These are phyloP conservation scores for Ormosia semicastrata DNA, from an alignment of 306 rosid genomes.

Conservation along the genomic window DNA sequence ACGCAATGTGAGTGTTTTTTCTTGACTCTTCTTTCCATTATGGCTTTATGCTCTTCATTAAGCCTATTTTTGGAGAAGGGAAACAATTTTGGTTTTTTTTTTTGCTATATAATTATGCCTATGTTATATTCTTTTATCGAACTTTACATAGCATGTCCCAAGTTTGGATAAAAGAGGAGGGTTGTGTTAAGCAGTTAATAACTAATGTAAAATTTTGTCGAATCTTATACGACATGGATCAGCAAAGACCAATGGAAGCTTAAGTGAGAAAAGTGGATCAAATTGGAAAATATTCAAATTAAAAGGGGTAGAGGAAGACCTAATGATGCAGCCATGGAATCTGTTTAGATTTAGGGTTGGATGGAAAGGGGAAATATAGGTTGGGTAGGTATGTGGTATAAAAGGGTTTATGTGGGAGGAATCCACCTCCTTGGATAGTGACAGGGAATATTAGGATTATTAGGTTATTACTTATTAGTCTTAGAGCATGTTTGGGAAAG, in stretches of 20 bases:
- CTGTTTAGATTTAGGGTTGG: too few relatives aligned
- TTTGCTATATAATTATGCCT: neutral
- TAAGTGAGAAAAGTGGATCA: slow-evolving; percentile 1
- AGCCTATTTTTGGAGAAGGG: slow-evolving; percentile 9
- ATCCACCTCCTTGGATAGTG: too few relatives aligned
- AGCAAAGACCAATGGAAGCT: neutral
- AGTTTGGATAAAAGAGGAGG: slow-evolving; percentile 2
- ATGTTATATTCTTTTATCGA: slow-evolving; percentile 17
- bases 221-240: neutral
- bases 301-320: neutral
- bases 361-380: too few relatives aligned
- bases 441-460: too few relatives aligned
- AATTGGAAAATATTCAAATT: neutral
- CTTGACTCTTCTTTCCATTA: slow-evolving; percentile 17
- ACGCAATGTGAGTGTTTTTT: slow-evolving; percentile 66
- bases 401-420: too few relatives aligned
- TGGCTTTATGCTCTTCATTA: neutral
- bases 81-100: neutral
- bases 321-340: neutral
- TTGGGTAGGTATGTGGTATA: too few relatives aligned
- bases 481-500: too few relatives aligned
- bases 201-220: neutral
- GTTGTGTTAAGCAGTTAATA: neutral
- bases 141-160: neutral
- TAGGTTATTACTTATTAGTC: too few relatives aligned